Evolutionary conservation across 1,284 basidiomycete species (phyloP).

Genomic region (Singerocomus inundabilis): DNA sequence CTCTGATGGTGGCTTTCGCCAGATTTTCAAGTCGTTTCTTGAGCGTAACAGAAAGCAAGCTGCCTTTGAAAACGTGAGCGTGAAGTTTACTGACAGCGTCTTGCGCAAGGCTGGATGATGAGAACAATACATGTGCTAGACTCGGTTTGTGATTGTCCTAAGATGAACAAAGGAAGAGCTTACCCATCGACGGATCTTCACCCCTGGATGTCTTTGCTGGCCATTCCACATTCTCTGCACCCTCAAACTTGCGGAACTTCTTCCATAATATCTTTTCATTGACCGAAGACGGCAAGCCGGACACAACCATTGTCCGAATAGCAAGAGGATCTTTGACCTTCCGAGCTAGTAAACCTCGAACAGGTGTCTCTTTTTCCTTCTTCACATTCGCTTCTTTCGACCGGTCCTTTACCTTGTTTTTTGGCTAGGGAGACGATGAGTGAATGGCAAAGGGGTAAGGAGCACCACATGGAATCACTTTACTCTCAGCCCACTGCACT

Average conservation of each 20-base stretch:
- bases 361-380: slow-evolving; percentile 36
- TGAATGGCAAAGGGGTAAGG: background rate
- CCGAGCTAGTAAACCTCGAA: slow-evolving; percentile 34
- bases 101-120: slow-evolving; percentile 67
- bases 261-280: slow-evolving; percentile 85
- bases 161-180: slow-evolving; percentile 4
- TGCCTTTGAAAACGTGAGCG: slow-evolving; percentile 91
- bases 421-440: slow-evolving; percentile 31
- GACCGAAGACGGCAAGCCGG: slow-evolving; percentile 68
- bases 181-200: slow-evolving; percentile 41
- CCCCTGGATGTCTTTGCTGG: slow-evolving; percentile 51
- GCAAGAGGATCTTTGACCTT: slow-evolving; percentile 66
- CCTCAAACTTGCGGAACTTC: slow-evolving; percentile 77
- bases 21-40: slow-evolving; percentile 85
- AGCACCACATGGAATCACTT: slow-evolving; percentile 43
- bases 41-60: slow-evolving; percentile 82
- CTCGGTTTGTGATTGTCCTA: slow-evolving; percentile 26
- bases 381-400: slow-evolving; percentile 21
- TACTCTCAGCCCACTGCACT: slow-evolving; percentile 78
- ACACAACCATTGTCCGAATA: slow-evolving; percentile 77
- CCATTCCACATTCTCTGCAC: slow-evolving; percentile 72
- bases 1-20: slow-evolving; percentile 45
- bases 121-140: slow-evolving; percentile 76
- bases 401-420: slow-evolving; percentile 42
- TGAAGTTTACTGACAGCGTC: slow-evolving; percentile 83